Conservation (phyloP, 2,329 filamentous ascomycete species). For the Volutella citrinella region DNA sequence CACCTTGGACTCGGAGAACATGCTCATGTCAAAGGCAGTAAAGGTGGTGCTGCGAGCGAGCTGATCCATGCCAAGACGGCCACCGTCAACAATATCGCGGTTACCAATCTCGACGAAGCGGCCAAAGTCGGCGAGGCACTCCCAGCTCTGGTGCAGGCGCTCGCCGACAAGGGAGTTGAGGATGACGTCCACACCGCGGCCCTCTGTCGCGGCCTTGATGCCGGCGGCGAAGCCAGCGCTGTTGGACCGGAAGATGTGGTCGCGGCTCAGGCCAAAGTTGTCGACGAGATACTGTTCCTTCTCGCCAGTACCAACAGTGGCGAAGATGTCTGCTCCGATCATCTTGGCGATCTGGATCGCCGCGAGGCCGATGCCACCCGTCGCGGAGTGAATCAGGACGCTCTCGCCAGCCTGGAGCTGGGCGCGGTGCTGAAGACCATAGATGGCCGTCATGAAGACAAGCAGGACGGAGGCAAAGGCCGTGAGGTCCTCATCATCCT, state of each 20-base stretch:
- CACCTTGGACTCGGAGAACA: too few relatives aligned
- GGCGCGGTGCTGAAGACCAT: not conserved
- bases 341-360: not conserved
- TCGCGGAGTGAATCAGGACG: not conserved
- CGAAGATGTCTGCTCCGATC: not conserved
- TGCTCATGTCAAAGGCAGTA: too few relatives aligned
- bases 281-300: not conserved
- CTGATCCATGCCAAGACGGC: not conserved
- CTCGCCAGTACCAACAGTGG: not conserved
- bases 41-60: too few relatives aligned
- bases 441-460: not conserved
- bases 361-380: not conserved
- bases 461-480: not conserved
- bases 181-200: not conserved
- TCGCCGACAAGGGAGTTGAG: not conserved
- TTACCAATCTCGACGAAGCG: conserved; percentile 4
- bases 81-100: too few relatives aligned
- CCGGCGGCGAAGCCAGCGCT: not conserved
- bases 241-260: not conserved
- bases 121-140: conserved; percentile 3
- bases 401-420: not conserved
- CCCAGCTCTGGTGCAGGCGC: conserved; percentile 1
- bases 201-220: not conserved
- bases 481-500: not conserved
- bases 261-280: not conserved